Evolutionary conservation across 116 monocot species (phyloP).

Genomic region (Phalaenopsis hybrid): DNA sequence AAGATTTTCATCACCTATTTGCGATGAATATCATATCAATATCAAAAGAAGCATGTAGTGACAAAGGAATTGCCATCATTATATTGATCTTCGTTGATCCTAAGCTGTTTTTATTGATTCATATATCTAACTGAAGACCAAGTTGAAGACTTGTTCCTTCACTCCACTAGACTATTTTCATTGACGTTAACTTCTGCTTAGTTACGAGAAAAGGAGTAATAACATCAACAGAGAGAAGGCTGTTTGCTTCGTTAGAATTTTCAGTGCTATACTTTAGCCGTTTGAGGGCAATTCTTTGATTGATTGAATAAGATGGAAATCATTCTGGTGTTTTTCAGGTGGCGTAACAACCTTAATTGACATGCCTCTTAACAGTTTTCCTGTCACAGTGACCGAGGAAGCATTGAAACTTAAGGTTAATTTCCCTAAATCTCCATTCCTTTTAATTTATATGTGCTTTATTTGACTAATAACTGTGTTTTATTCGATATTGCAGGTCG

Average conservation of each 20-base stretch:
- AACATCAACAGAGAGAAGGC: too few relatives aligned
- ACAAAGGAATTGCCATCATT: background rate
- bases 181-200: too few relatives aligned
- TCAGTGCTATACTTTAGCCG: background rate
- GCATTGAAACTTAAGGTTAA: conserved; percentile 71
- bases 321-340: conserved; percentile 37
- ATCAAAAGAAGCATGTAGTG: background rate
- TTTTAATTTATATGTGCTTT: background rate
- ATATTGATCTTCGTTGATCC: background rate
- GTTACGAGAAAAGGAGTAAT: too few relatives aligned
- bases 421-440: background rate
- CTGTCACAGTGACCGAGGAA: conserved; percentile 82
- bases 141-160: too few relatives aligned
- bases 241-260: background rate
- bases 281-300: background rate
- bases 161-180: too few relatives aligned
- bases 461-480: background rate
- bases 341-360: conserved; percentile 92
- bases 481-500: conserved; percentile 43
- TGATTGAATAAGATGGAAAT: background rate
- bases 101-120: background rate
- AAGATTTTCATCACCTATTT: background rate
- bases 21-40: background rate
- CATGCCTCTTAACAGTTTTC: conserved; percentile 94
- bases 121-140: too few relatives aligned